These are phyloP conservation scores for Simmondsia chinensis DNA, from an alignment of 148 eudicot species.

Conservation along the genomic window DNA sequence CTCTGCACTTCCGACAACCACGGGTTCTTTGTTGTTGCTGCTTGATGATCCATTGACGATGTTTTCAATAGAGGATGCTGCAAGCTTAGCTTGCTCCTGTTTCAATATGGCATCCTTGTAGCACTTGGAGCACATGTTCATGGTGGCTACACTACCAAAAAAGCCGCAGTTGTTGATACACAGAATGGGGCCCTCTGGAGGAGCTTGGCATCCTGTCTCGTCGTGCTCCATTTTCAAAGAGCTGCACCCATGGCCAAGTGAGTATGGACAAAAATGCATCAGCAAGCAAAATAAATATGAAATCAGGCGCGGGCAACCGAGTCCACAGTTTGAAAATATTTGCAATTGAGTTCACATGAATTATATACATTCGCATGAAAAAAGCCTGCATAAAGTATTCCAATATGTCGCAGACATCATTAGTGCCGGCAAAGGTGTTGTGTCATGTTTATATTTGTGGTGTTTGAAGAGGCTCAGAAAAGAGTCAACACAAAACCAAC, in stretches of 20 bases:
- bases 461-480: too few species aligned
- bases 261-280: not conserved
- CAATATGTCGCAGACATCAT: too few species aligned
- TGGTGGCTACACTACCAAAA: slow-evolving; percentile 69
- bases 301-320: too few species aligned
- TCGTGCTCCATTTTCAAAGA: slow-evolving; percentile 47
- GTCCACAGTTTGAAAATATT: too few species aligned
- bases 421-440: too few species aligned
- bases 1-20: slow-evolving; percentile 6
- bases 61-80: slow-evolving; percentile 55
- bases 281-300: not conserved
- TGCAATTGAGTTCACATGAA: too few species aligned
- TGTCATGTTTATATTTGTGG: too few species aligned
- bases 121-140: slow-evolving; percentile 90
- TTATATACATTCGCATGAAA: too few species aligned
- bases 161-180: slow-evolving; percentile 82
- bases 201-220: slow-evolving; percentile 50
- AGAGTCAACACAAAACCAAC: too few species aligned
- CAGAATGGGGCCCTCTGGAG: slow-evolving; percentile 49
- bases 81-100: slow-evolving; percentile 62
- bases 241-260: slow-evolving; percentile 14
- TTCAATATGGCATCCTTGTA: slow-evolving; percentile 55
- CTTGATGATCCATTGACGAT: slow-evolving; percentile 56
- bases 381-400: too few species aligned
- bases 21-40: slow-evolving; percentile 19